Percentiles rank a stretch among this genome's conserved stretches.
Evolutionary conservation across 208 protist genomes (phyloP).

Genomic region (Blastocrithidia nonstop): DNA sequence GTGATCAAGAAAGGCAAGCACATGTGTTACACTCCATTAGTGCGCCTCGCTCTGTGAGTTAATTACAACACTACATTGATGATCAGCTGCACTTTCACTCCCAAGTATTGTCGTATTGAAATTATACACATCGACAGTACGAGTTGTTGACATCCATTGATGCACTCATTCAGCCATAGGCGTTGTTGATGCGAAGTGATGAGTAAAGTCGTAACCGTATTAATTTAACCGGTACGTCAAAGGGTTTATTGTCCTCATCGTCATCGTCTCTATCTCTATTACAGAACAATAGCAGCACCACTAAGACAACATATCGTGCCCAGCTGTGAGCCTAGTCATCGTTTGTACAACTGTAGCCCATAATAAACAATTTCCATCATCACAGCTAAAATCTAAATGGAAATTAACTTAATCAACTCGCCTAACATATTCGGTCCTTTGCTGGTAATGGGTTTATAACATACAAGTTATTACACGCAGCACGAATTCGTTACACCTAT

Average conservation of each 20-base stretch:
- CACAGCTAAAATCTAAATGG: conserved; percentile 27
- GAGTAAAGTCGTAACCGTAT: too few species aligned
- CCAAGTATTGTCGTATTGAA: conserved; percentile 44
- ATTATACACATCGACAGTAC: conserved; percentile 16
- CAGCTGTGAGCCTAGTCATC: conserved; percentile 53
- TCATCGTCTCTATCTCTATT: too few species aligned
- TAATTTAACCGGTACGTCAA: too few species aligned
- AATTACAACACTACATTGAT: conserved; percentile 9
- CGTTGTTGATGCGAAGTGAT: conserved; percentile 12
- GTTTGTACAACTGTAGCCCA: conserved; percentile 20
- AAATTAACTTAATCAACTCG: conserved; percentile 17
- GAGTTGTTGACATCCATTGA: conserved; percentile 12
- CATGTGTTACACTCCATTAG: conserved; percentile 6
- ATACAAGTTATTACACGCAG: conserved; percentile 16
- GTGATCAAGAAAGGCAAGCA: conserved; percentile 9
- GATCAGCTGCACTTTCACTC: conserved; percentile 8
- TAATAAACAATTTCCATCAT: conserved; percentile 18
- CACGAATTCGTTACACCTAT: conserved; percentile 18
- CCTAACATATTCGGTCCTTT: background rate
- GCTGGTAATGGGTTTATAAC: background rate
- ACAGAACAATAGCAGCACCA: conserved; percentile 3
- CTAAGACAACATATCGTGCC: conserved; percentile 9
- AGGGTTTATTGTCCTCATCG: too few species aligned
- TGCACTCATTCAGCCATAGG: conserved; percentile 10
- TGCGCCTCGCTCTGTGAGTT: conserved; percentile 8